These are phyloP conservation scores for Torrubiella hemipterigena DNA, from an alignment of 2,329 filamentous ascomycete species.

Conservation along the genomic window DNA sequence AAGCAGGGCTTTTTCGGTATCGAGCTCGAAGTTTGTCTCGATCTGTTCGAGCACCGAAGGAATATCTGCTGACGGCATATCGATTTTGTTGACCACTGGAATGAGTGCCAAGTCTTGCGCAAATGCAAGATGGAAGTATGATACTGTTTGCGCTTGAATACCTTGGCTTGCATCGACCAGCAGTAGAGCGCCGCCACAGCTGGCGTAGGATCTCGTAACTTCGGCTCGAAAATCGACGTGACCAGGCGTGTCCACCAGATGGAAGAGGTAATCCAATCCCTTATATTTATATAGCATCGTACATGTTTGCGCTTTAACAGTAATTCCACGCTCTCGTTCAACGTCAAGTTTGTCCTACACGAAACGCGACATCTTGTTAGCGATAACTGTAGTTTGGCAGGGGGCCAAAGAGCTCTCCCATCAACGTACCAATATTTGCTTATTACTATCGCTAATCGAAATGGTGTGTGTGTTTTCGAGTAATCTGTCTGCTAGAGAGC, in stretches of 20 bases:
- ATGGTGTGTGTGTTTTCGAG: constrained; percentile 94
- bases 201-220: constrained; percentile 90
- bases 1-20: constrained; percentile 54
- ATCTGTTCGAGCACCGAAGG: constrained; percentile 78
- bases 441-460: constrained; percentile 64
- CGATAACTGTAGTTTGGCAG: too few relatives aligned
- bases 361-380: background rate
- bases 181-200: constrained; percentile 82
- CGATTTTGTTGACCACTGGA: constrained; percentile 94
- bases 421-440: constrained; percentile 68
- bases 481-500: constrained; percentile 82
- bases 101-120: constrained; percentile 77
- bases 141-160: constrained; percentile 93
- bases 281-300: constrained; percentile 90
- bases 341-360: constrained; percentile 80
- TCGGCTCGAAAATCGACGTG: constrained; percentile 97
- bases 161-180: constrained; percentile 95
- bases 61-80: constrained; percentile 82
- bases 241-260: constrained; percentile 91
- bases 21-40: constrained; percentile 74
- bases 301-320: constrained; percentile 97
- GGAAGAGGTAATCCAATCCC: constrained; percentile 80
- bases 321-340: constrained; percentile 90
- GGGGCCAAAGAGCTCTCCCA: too few relatives aligned
- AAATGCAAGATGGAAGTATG: constrained; percentile 97